Evolutionary conservation across 1,139 yeast species (phyloP).

Genomic region (Hansenula anomala): DNA sequence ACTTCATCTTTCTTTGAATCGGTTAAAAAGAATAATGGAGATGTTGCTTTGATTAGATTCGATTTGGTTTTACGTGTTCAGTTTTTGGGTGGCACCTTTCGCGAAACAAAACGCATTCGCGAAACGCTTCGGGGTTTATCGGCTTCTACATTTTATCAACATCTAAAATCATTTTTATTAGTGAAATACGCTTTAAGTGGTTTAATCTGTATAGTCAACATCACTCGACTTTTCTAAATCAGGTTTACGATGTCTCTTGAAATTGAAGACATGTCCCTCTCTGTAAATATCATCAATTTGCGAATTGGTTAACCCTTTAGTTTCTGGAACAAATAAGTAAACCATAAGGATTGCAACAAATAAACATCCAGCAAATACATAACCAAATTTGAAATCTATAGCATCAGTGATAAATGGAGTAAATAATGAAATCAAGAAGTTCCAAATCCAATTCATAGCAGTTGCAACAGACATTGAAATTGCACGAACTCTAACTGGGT

Average conservation of each 20-base stretch:
- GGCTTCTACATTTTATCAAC: no score
- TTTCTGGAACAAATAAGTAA: slow-evolving; percentile 55
- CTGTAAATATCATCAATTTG: slow-evolving; percentile 41
- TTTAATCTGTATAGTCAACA: no score
- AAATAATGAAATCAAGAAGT: slow-evolving; percentile 48
- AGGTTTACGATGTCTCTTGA: not conserved
- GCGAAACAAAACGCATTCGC: no score
- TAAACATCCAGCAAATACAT: slow-evolving; percentile 42
- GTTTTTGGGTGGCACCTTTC: no score
- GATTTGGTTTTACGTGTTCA: not conserved
- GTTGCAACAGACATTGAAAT: slow-evolving; percentile 46
- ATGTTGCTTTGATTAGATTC: no score
- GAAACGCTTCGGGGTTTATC: no score
- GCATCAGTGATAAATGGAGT: slow-evolving; percentile 42
- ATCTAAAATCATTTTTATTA: no score
- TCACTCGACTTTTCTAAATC: no score
- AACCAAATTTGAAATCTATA: slow-evolving; percentile 42
- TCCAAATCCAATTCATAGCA: slow-evolving; percentile 51
- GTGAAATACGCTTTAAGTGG: no score
- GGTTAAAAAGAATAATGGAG: no score
- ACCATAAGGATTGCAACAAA: slow-evolving; percentile 37
- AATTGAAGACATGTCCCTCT: slow-evolving; percentile 15
- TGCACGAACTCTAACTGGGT: slow-evolving; percentile 43
- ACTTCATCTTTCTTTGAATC: slow-evolving; percentile 2
- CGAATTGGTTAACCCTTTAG: slow-evolving; percentile 59